Evolutionary conservation across 1,284 basidiomycete species (phyloP).

Genomic region (Ustilago hordei): DNA sequence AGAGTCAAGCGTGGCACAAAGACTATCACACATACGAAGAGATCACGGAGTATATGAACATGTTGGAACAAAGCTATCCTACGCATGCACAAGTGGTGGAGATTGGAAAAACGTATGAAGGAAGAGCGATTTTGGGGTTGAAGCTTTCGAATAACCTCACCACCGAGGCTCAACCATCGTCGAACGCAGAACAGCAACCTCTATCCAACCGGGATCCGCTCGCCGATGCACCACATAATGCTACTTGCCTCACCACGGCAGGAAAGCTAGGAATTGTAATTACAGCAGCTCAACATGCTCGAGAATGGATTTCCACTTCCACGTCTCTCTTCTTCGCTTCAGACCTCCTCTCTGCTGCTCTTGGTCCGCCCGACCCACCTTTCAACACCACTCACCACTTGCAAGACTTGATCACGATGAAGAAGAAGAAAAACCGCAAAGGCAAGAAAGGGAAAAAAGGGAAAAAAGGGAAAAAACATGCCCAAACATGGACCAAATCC

Average conservation of each 20-base stretch:
- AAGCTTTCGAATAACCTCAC: slow-evolving; percentile 21
- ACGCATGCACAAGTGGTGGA: slow-evolving; percentile 26
- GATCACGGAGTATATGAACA: slow-evolving; percentile 23
- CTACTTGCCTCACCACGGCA: not conserved
- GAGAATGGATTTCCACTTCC: slow-evolving; percentile 81
- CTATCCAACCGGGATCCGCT: slow-evolving; percentile 13
- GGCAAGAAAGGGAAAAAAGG: slow-evolving; percentile 12
- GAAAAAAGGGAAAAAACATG: slow-evolving; percentile 1
- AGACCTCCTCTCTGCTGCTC: slow-evolving; percentile 24
- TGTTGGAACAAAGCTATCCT: slow-evolving; percentile 27
- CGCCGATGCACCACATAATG: slow-evolving; percentile 16
- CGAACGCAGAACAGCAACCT: not conserved
- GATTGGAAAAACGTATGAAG: slow-evolving; percentile 43
- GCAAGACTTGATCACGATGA: not conserved
- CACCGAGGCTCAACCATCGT: not conserved
- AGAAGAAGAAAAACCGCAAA: slow-evolving; percentile 14
- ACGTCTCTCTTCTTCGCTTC: slow-evolving; percentile 77
- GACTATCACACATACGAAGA: slow-evolving; percentile 42
- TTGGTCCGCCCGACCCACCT: slow-evolving; percentile 5
- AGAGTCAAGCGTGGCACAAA: slow-evolving; percentile 22
- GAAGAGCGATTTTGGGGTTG: slow-evolving; percentile 30
- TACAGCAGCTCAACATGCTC: slow-evolving; percentile 37
- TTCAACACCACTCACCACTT: not conserved
- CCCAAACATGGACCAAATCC: slow-evolving; percentile 18
- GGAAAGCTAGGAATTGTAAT: slow-evolving; percentile 39